phyloP scores from a whole-genome alignment of 495 filamentous ascomycete genomes.

The Podospora anserina region DNA sequence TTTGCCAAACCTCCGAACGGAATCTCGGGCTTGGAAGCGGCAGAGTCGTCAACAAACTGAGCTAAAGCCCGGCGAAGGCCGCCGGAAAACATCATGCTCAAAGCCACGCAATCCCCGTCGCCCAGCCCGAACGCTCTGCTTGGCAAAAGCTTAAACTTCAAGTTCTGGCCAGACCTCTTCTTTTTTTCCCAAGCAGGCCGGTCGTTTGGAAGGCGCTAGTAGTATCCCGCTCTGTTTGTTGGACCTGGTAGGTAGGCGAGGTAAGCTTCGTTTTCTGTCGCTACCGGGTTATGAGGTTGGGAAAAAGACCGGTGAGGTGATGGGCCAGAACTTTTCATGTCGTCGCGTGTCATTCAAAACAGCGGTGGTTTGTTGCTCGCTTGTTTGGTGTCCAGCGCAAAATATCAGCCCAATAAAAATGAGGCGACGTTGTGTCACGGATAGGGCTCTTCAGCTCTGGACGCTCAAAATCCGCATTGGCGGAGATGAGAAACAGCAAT shows the following conservation, averaged over 20 bases:
- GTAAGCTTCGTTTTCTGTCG: background rate
- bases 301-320: background rate
- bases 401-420: background rate
- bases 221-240: background rate
- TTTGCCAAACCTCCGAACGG: background rate
- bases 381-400: background rate
- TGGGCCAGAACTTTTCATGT: background rate
- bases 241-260: background rate
- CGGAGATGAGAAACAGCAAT: background rate
- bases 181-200: background rate
- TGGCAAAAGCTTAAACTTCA: conserved; percentile 8
- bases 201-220: background rate
- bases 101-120: background rate
- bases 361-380: background rate
- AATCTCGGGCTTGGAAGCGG: background rate
- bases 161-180: background rate
- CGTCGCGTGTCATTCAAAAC: background rate
- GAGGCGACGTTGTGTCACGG: background rate
- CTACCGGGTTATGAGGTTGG: background rate
- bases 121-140: conserved; percentile 5
- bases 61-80: background rate
- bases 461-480: background rate
- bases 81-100: background rate
- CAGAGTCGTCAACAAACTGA: background rate
- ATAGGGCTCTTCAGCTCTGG: background rate